These are phyloP conservation scores for Trichoderma pleuroti DNA, from an alignment of 2,329 filamentous ascomycete genomes.

Conservation along the genomic window DNA sequence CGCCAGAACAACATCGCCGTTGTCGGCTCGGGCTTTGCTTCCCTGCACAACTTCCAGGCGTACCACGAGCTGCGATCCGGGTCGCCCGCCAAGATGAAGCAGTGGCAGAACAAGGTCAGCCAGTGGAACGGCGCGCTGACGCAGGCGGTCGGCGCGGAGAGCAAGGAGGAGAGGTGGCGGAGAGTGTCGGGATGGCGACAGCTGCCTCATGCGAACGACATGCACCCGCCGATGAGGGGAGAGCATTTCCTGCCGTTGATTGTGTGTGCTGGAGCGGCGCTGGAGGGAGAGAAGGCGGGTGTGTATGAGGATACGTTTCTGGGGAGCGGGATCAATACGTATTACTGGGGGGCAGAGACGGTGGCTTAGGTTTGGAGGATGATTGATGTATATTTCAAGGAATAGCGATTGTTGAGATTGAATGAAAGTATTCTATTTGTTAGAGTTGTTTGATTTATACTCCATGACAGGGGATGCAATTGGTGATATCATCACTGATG, in stretches of 20 bases:
- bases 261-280: slow-evolving; percentile 52
- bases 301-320: slow-evolving; percentile 48
- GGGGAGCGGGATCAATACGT: slow-evolving; percentile 51
- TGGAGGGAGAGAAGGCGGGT: slow-evolving; percentile 40
- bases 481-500: neutral
- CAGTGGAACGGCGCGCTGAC: slow-evolving; percentile 48
- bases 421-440: neutral
- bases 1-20: slow-evolving; percentile 54
- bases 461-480: neutral
- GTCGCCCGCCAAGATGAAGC: slow-evolving; percentile 21
- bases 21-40: slow-evolving; percentile 58
- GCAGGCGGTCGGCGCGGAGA: slow-evolving; percentile 36
- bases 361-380: slow-evolving; percentile 18
- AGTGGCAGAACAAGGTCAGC: slow-evolving; percentile 29
- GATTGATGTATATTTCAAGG: neutral
- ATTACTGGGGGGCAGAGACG: slow-evolving; percentile 47
- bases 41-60: slow-evolving; percentile 51
- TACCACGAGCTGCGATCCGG: slow-evolving; percentile 39
- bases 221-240: slow-evolving; percentile 52
- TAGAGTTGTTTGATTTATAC: neutral
- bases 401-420: neutral
- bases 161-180: slow-evolving; percentile 34
- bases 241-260: slow-evolving; percentile 60
- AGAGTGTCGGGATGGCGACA: slow-evolving; percentile 46
- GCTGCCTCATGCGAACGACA: slow-evolving; percentile 46